Evolutionary conservation across 2,329 filamentous ascomycete genomes (phyloP), one percentile per base, ranked within the genome.

Genomic region (Setomelanomma holmii): DNA sequence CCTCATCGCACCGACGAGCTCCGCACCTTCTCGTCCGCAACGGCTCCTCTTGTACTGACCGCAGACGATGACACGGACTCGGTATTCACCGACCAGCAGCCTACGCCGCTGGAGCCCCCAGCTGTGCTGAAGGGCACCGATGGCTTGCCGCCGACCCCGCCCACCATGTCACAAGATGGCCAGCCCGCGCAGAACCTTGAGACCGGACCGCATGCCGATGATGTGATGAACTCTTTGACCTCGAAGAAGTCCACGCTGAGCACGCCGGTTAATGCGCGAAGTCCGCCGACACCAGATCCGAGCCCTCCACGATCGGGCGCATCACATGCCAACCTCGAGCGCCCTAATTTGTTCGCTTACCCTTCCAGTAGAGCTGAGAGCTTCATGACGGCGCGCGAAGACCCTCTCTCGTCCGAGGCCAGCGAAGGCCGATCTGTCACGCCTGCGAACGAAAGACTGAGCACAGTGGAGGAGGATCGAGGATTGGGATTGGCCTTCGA

Each of bases 101-200:
- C 53, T 16, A 66, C 69, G 14, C 68, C 67, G 23, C 61, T 74
- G 14, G 61, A 63, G 19, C 71, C 70, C 27, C 67, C 71, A 1
- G 57, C 50, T 42, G 38, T 62, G 17, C 39, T 66, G 41, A 63
- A 55, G 45, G 59, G 62, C 23, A 57, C 72, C 52, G 68, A 74
- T 41, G 75, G 73, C 33, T 70, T 80, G 16, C 78, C 78, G 34
- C 78, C 77, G 10, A 80, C 78, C 10, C 78, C 78, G 23, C 78
- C 78, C 11, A 77, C 75, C 5, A 71, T 69, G 46, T 70, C 67
- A 22, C 68, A 69, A n/a, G 67, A 73, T 50, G 61, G 69, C 16
- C 48, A 58, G 11, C 54, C 67, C 4, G 36, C 60, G n/a, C 45
- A 57, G 8, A 49, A 57, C 23, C 60, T 66, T 20, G 68, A 67